These are phyloP conservation scores for Candida easanensis DNA, from an alignment of 805 yeast species.

Conservation along the genomic window DNA sequence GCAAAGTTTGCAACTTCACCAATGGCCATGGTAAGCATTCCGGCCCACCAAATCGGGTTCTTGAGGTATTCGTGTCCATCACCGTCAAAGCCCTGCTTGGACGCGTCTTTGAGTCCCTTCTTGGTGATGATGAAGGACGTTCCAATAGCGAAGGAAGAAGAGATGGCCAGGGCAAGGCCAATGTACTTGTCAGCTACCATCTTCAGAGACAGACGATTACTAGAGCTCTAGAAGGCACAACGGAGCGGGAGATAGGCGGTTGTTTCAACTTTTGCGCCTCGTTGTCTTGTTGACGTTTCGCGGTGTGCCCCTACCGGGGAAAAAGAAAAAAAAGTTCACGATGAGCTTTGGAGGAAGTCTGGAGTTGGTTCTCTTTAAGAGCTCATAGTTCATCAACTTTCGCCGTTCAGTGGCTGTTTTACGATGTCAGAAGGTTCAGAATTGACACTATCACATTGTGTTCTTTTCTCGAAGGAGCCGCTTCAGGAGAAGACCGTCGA, in stretches of 20 bases:
- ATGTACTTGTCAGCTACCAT: conserved; percentile 76
- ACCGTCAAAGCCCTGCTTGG: conserved; percentile 60
- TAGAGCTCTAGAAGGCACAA: background rate
- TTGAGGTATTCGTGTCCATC: conserved; percentile 76
- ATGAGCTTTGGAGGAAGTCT: background rate
- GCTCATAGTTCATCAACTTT: background rate
- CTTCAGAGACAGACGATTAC: background rate
- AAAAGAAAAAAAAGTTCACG: conserved; percentile 2
- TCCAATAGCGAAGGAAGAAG: conserved; percentile 87
- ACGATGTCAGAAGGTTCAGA: background rate
- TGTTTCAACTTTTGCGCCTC: background rate
- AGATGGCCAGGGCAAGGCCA: conserved; percentile 83
- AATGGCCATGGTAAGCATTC: conserved; percentile 84
- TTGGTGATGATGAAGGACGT: conserved; percentile 87
- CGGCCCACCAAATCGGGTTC: conserved; percentile 94
- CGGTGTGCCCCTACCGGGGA: conserved; percentile 2
- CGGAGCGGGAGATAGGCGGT: background rate
- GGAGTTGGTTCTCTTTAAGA: background rate
- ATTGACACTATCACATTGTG: conserved; percentile 1
- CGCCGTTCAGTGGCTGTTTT: background rate
- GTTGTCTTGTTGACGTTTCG: conserved; percentile 9
- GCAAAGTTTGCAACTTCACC: conserved; percentile 94
- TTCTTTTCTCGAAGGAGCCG: conserved; percentile 1
- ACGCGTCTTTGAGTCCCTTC: conserved; percentile 75
- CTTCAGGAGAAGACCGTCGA: conserved; percentile 8